Conservation (phyloP, 1,139 yeast species). For the Nadsonia starkeyi-henricii region DNA sequence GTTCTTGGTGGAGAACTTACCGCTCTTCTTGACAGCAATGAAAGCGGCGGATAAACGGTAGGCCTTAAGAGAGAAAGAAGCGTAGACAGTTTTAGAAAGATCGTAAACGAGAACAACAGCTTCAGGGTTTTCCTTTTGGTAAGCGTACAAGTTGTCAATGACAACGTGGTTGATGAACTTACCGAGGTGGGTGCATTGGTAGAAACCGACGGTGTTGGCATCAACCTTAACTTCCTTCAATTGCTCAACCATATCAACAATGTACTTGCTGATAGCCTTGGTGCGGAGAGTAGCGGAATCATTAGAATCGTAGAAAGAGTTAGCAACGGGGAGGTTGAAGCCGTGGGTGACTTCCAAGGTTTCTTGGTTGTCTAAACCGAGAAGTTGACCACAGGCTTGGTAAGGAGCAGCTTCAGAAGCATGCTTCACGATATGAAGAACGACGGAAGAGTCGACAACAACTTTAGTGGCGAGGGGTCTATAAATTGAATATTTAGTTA, state of each 20-base stretch:
- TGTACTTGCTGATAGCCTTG: slow-evolving; percentile 54
- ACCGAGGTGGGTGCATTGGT: slow-evolving; percentile 57
- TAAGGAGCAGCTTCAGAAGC: slow-evolving; percentile 57
- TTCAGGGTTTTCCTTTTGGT: slow-evolving; percentile 49
- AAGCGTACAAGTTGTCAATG: slow-evolving; percentile 53
- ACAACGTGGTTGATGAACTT: slow-evolving; percentile 46
- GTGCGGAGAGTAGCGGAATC: slow-evolving; percentile 29
- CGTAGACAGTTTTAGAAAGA: slow-evolving; percentile 32
- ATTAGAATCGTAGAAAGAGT: slow-evolving; percentile 19
- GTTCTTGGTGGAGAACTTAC: slow-evolving; percentile 50
- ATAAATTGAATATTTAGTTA: too few relatives aligned
- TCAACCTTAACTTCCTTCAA: slow-evolving; percentile 56
- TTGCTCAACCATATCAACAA: slow-evolving; percentile 50
- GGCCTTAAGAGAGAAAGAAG: slow-evolving; percentile 50
- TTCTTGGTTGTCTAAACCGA: slow-evolving; percentile 57
- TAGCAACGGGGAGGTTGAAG: slow-evolving; percentile 43
- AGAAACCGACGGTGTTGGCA: slow-evolving; percentile 72
- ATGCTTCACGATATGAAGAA: slow-evolving; percentile 59
- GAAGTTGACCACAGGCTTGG: slow-evolving; percentile 59
- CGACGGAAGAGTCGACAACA: slow-evolving; percentile 31
- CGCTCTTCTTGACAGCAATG: slow-evolving; percentile 35
- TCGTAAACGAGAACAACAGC: slow-evolving; percentile 61
- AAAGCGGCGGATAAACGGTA: slow-evolving; percentile 54
- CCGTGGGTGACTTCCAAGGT: slow-evolving; percentile 44
- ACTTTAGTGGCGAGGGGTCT: slow-evolving; percentile 13